Conservation (phyloP, 352 stramenopile genomes). For the Phytophthora sansomeana region DNA sequence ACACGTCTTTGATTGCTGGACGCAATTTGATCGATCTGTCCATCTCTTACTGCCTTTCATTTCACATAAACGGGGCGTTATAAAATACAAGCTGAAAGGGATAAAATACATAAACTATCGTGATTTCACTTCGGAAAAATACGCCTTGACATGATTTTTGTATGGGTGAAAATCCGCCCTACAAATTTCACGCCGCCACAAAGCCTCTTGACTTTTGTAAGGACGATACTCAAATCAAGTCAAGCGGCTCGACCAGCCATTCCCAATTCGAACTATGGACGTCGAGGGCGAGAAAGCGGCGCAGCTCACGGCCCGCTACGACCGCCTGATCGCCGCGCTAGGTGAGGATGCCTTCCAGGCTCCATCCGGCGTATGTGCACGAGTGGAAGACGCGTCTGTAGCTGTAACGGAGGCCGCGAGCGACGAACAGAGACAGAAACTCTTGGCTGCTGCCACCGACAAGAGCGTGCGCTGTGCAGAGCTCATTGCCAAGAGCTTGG, state of each 20-base stretch:
- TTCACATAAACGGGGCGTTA: too few species aligned
- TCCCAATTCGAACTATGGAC: conserved; percentile 17
- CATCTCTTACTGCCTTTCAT: too few species aligned
- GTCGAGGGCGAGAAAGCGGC: conserved; percentile 8
- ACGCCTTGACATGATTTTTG: too few species aligned
- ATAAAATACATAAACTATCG: too few species aligned
- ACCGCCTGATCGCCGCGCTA: conserved; percentile 65
- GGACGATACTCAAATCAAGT: background rate
- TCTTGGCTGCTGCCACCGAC: conserved; percentile 51
- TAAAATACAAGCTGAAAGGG: too few species aligned
- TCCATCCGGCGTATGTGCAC: conserved; percentile 35
- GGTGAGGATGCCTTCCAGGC: conserved; percentile 64
- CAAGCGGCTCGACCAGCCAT: conserved; percentile 21
- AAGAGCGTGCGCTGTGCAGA: conserved; percentile 80
- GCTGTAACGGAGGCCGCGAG: conserved; percentile 30
- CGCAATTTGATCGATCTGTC: too few species aligned
- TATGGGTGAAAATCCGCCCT: too few species aligned
- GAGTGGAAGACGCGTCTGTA: conserved; percentile 47
- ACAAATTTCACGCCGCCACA: background rate
- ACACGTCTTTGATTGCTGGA: too few species aligned
- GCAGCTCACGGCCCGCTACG: conserved; percentile 52
- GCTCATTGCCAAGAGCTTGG: conserved; percentile 79
- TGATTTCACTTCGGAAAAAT: too few species aligned
- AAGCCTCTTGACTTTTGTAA: too few species aligned
- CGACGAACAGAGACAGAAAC: conserved; percentile 41